A percentile compares a stretch with the other conserved stretches of the same genome.
phyloP scores from a whole-genome alignment of 2,329 filamentous ascomycete genomes.

The Aaosphaeria arxii region DNA sequence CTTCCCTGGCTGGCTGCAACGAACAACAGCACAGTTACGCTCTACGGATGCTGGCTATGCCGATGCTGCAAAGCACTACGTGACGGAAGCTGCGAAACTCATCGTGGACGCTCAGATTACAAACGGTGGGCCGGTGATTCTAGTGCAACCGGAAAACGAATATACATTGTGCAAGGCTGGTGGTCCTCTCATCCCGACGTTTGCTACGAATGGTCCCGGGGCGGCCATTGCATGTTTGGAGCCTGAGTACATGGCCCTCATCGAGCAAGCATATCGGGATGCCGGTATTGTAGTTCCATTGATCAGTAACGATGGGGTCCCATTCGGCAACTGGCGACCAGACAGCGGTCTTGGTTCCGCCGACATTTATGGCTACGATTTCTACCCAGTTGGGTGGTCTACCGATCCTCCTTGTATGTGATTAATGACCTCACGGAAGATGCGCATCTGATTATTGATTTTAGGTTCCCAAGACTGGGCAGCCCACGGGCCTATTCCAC shows the following conservation, averaged over 20 bases:
- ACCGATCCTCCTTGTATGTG: conserved; percentile 58
- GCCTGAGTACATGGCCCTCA: conserved; percentile 65
- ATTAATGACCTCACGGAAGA: conserved; percentile 45
- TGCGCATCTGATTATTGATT: conserved; percentile 59
- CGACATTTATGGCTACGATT: conserved; percentile 66
- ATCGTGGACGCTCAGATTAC: conserved; percentile 78
- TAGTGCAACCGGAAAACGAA: conserved; percentile 81
- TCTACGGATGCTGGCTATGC: conserved; percentile 62
- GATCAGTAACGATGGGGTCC: conserved; percentile 70
- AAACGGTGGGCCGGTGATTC: conserved; percentile 75
- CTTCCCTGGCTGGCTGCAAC: conserved; percentile 76
- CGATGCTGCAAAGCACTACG: conserved; percentile 64
- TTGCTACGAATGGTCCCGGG: no score
- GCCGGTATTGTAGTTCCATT: conserved; percentile 72
- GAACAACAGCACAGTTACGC: conserved; percentile 62
- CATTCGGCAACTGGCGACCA: conserved; percentile 62
- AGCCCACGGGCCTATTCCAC: conserved; percentile 59
- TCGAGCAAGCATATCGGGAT: conserved; percentile 64
- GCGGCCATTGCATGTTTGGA: conserved; percentile 34
- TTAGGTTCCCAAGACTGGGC: conserved; percentile 58
- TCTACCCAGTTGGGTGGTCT: conserved; percentile 61
- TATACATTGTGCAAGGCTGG: conserved; percentile 56
- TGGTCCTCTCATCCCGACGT: conserved; percentile 55
- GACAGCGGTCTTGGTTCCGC: conserved; percentile 55
- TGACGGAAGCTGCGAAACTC: conserved; percentile 58